Evolutionary conservation across 164 flowering plant genomes (phyloP).

Genomic region (Stephania cephalantha): DNA sequence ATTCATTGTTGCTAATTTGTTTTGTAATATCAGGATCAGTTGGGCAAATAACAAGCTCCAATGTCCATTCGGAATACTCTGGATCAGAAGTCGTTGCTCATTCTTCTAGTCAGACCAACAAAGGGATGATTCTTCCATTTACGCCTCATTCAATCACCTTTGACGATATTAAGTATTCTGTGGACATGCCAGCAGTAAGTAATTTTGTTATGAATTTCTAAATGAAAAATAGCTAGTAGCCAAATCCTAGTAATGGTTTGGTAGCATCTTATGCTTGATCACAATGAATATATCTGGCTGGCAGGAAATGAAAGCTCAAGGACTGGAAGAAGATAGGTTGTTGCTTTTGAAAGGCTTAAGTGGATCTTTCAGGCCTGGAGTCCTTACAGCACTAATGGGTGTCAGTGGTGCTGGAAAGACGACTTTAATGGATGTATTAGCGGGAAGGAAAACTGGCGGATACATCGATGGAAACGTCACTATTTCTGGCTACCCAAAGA

Average conservation of each 20-base stretch:
- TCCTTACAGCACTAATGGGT: conserved; percentile 58
- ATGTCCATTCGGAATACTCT: conserved; percentile 8
- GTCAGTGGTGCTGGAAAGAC: conserved; percentile 63
- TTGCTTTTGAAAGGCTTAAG: conserved; percentile 40
- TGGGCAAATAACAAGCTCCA: conserved; percentile 17
- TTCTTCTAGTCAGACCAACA: conserved; percentile 14
- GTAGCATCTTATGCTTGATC: not conserved
- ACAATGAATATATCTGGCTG: not conserved
- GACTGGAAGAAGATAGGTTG: conserved; percentile 29
- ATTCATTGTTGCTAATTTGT: not conserved
- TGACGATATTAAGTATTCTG: conserved; percentile 39
- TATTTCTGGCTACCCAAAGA: conserved; percentile 46
- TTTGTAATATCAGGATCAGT: conserved; percentile 10
- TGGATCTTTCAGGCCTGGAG: conserved; percentile 55
- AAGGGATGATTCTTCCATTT: conserved; percentile 59
- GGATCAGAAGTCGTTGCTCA: conserved; percentile 13
- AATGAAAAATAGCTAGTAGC: not conserved
- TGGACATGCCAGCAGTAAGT: conserved; percentile 52
- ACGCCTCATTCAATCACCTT: conserved; percentile 44
- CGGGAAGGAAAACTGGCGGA: conserved; percentile 52
- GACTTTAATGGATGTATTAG: conserved; percentile 49
- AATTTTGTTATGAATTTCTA: not conserved
- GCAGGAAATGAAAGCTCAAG: conserved; percentile 63
- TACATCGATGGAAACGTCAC: conserved; percentile 38
- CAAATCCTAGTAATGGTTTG: not conserved